These are phyloP conservation scores for Anthracocystis walkeri DNA, from an alignment of 1,284 basidiomycete genomes.

Conservation along the genomic window DNA sequence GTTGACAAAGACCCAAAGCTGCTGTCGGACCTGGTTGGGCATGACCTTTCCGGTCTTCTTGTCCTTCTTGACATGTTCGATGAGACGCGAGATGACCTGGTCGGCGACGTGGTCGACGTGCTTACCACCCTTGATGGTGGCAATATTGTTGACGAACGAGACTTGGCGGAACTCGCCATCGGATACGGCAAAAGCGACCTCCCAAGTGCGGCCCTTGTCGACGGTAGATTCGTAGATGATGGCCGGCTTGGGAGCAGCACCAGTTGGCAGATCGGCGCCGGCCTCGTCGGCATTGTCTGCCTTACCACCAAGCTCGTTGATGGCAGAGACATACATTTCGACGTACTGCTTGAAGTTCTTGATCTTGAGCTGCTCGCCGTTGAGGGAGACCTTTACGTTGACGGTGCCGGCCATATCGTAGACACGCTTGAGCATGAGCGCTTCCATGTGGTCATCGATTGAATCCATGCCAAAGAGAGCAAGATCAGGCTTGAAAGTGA, in stretches of 20 bases:
- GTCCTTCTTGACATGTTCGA: constrained; percentile 89
- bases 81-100: constrained; percentile 82
- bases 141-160: constrained; percentile 97
- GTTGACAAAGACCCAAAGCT: constrained; percentile 99
- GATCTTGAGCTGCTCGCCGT: constrained; percentile 91
- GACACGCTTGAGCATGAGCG: constrained; percentile 91
- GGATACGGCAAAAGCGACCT: constrained; percentile 93
- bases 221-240: constrained; percentile 86
- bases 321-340: constrained; percentile 80
- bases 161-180: constrained; percentile 84
- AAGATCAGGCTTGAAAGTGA: constrained; percentile 94
- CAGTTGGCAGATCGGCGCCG: constrained; percentile 72
- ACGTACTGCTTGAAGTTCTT: constrained; percentile 98
- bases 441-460: constrained; percentile 91
- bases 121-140: constrained; percentile 95
- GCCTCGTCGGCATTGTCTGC: constrained; percentile 32
- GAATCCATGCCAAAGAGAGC: constrained; percentile 89
- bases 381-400: constrained; percentile 91
- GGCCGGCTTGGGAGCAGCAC: constrained; percentile 79
- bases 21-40: constrained; percentile 91
- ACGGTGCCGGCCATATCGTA: constrained; percentile 97
- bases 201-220: constrained; percentile 80
- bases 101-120: constrained; percentile 90
- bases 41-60: constrained; percentile 89
- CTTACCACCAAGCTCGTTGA: constrained; percentile 69